A percentile compares a stretch with the other conserved stretches of the same genome.
Evolutionary conservation across 1,139 yeast genomes (phyloP).

Genomic region (Scheffersomyces segobiensis): DNA sequence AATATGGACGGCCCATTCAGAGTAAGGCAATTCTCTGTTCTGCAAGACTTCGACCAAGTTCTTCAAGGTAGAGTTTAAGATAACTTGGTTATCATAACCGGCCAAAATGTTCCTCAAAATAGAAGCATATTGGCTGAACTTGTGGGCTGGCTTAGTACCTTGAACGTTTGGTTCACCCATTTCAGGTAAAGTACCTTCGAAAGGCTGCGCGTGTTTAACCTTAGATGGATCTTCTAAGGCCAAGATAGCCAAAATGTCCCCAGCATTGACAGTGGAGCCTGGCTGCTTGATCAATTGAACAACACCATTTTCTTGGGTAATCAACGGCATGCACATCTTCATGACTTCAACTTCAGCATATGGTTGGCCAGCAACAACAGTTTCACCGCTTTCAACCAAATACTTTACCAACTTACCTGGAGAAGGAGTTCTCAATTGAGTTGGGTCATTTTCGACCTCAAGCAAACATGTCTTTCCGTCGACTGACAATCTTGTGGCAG

Average conservation of each 20-base stretch:
- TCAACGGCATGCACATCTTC: conserved; percentile 96
- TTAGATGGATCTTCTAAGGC: conserved; percentile 95
- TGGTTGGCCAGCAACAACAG: conserved; percentile 86
- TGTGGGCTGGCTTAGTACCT: conserved; percentile 84
- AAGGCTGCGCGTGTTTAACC: conserved; percentile 95
- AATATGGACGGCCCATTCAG: conserved; percentile 84
- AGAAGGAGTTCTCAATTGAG: conserved; percentile 96
- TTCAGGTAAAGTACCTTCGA: conserved; percentile 90
- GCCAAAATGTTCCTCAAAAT: conserved; percentile 75
- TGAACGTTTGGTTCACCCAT: conserved; percentile 78
- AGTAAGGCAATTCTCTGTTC: conserved; percentile 82
- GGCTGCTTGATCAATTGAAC: conserved; percentile 95
- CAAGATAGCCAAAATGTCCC: conserved; percentile 93
- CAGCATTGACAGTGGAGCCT: conserved; percentile 95
- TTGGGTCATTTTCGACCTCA: conserved; percentile 96
- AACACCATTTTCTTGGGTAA: conserved; percentile 90
- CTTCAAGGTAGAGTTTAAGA: conserved; percentile 79
- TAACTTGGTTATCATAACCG: conserved; percentile 95
- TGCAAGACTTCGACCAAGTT: conserved; percentile 71
- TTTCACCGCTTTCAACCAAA: conserved; percentile 94
- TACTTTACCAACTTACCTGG: conserved; percentile 97
- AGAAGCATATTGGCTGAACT: conserved; percentile 57
- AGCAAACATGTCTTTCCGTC: conserved; percentile 92
- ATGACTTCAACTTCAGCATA: conserved; percentile 98
- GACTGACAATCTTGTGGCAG: conserved; percentile 93